Evolutionary conservation across 2,329 filamentous ascomycete species (phyloP).

Genomic region (Claviceps maximensis): DNA sequence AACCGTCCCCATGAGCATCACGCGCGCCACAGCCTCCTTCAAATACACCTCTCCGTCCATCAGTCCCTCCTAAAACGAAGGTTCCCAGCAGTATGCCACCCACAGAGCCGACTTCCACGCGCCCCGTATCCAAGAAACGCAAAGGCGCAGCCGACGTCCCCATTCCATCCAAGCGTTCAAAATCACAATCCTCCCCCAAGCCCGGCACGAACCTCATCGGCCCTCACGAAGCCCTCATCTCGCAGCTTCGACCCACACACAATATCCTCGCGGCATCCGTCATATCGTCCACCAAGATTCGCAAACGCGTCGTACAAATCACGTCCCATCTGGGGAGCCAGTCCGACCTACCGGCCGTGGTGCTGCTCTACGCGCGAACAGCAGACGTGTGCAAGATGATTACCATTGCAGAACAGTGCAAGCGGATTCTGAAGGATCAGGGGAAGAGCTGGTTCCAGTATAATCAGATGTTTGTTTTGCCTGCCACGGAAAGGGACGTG

Average conservation of each 20-base stretch:
- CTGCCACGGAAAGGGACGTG: conserved; percentile 18
- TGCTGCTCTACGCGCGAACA: conserved; percentile 38
- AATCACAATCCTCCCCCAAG: conserved; percentile 5
- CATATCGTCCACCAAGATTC: conserved; percentile 47
- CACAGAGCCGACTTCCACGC: not conserved
- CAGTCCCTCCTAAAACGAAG: not conserved
- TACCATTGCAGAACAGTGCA: conserved; percentile 53
- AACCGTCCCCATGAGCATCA: not conserved
- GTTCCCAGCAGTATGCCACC: not conserved
- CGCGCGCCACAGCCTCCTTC: not conserved
- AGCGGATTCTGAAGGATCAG: conserved; percentile 37
- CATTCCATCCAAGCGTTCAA: conserved; percentile 1
- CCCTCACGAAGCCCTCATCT: conserved; percentile 29
- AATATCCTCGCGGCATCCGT: conserved; percentile 40
- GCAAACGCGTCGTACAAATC: conserved; percentile 35
- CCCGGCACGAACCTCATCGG: conserved; percentile 14
- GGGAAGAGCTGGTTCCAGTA: conserved; percentile 41
- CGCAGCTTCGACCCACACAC: conserved; percentile 31
- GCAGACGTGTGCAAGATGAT: conserved; percentile 50
- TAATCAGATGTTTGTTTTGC: conserved; percentile 40
- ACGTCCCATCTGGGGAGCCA: conserved; percentile 27
- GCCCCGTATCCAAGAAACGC: not conserved
- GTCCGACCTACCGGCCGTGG: conserved; percentile 18
- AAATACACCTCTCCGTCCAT: not conserved
- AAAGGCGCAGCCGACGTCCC: not conserved